Evolutionary conservation across 371 early-diverging fungal genomes (phyloP), one percentile per base, ranked within the genome.

Genomic region (Scutellospora calospora): DNA sequence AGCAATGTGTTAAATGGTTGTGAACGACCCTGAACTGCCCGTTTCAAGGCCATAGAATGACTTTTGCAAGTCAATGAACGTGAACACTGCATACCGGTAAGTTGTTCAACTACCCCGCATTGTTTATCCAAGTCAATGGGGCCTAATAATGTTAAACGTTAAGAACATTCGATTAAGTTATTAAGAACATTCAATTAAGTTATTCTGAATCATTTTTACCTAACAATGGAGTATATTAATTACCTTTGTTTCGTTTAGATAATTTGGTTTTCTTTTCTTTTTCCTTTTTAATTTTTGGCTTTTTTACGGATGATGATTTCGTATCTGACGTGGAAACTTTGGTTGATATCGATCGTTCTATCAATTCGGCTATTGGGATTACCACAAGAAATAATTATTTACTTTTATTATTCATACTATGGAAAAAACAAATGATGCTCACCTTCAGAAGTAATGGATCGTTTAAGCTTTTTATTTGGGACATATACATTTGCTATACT

Each of bases 21-120:
- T 41, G 94, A 90, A 72, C 96, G 88, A 12, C 95, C 95, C 51
- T 87, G 86, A 6, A 95, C 96, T 2, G 90, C 88, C 66, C 96
- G 89, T 83, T 95, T 95, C 73, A 92, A 90, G 14, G 94, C 93
- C 92, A 95, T 93, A 12, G 96, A 91, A 82, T 95, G 96, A 11
- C 92, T 93, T 84, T 95, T 95, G 85, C 96, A 95, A 27, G 96
- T 95, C 20, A 95, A 85, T 51, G 94, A 93, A 62, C 96, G 90
- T 62, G 93, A 87, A 81, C 96, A 95, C 0, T 91, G 91, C 55
- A 85, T 82, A 54, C 86, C 88, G 31, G 88, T 89, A 0, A 91
- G 90, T 59, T 87, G 85, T 49, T 83, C 80, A 8, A 93, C 77
- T 4, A 95, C 95, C 66, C 95, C 96, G 82, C 96, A 95, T 80